Evolutionary conservation across 768 basidiomycete genomes (phyloP), one percentile per base, ranked within the genome.

Genomic region (Lentinus tigrinus): DNA sequence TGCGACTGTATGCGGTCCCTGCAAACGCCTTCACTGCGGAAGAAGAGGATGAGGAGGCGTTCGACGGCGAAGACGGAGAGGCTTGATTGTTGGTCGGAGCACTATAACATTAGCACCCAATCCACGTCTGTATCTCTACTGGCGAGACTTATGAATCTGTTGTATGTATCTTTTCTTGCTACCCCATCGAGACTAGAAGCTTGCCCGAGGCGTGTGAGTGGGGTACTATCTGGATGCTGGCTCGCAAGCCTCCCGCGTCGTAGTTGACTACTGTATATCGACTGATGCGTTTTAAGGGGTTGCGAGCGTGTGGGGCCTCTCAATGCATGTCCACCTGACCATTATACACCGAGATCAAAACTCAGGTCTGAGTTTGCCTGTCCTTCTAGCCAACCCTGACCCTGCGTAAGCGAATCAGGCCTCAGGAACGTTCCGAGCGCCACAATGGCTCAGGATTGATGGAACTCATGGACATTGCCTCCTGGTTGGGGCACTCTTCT

Each of bases 1-100:
- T 98, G 71, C 90, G 95, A 54, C 75, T 99, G 36, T 99, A 98
- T 75, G 80, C 91, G 48, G 93, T 98, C n/a, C 96, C 96, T 3
- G 72, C 84, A 67, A 84, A 85, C 52, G 85, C 95, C 16, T 97
- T 98, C 73, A 89, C 88, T 17, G 85, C 80, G 8, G 88, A 89
- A 60, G 93, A 93, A 39, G 91, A 91, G 52, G 75, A 74, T 19
- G 88, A 89, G 17, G 77, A 73, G 36, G 76, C 69, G 17, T 73
- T 76, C 47, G 78, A 77, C 38, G 76, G 69, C 27, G 81, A 80
- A 46, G 78, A 77, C n/a, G 49, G 68, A 63, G 80, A 80, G 23
- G 46, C 19, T 21, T 31, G 27, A 49, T 31, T 17, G 27, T n/a
- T 21, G 4, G 26, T 17, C 27, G 16, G 21, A 46, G 21, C 40